phyloP scores from a whole-genome alignment of 139 green algal species.

The Tetraselmis chui region DNA sequence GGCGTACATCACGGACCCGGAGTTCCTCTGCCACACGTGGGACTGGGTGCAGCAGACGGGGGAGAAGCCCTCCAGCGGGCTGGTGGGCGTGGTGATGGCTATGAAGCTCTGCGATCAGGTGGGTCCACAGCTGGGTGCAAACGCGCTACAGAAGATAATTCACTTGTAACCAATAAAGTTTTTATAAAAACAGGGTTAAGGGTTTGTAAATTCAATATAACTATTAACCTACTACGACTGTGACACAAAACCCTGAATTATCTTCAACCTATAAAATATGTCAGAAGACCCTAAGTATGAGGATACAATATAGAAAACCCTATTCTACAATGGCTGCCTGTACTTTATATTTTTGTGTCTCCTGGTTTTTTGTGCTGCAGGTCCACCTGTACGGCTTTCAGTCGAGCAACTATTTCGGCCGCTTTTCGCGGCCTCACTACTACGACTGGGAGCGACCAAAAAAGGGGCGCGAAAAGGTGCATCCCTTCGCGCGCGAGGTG shows the following conservation, averaged over 20 bases:
- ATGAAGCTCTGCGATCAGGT: constrained; percentile 24
- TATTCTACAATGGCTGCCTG: too few species aligned
- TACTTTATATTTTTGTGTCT: background rate
- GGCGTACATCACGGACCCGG: constrained; percentile 11
- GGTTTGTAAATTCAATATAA: too few species aligned
- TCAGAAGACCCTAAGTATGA: too few species aligned
- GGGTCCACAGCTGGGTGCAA: constrained; percentile 11
- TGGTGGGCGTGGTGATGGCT: constrained; percentile 25
- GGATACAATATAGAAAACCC: too few species aligned
- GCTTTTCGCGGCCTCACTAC: constrained; percentile 23
- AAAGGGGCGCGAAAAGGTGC: constrained; percentile 21
- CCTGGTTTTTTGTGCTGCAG: too few species aligned
- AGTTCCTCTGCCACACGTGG: constrained; percentile 22
- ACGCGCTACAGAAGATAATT: background rate
- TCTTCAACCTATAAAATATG: too few species aligned
- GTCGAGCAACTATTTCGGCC: constrained; percentile 24
- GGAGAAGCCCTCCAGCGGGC: constrained; percentile 22
- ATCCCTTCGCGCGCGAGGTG: constrained; percentile 11
- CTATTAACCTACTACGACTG: too few species aligned
- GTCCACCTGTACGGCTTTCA: constrained; percentile 6
- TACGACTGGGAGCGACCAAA: constrained; percentile 34
- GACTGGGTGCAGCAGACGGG: constrained; percentile 18
- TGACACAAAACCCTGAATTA: too few species aligned
- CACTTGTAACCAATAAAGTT: too few species aligned
- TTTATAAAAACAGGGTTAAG: too few species aligned